Conservation (phyloP, 2,329 filamentous ascomycete genomes). For the Elsinoe necatrix region DNA sequence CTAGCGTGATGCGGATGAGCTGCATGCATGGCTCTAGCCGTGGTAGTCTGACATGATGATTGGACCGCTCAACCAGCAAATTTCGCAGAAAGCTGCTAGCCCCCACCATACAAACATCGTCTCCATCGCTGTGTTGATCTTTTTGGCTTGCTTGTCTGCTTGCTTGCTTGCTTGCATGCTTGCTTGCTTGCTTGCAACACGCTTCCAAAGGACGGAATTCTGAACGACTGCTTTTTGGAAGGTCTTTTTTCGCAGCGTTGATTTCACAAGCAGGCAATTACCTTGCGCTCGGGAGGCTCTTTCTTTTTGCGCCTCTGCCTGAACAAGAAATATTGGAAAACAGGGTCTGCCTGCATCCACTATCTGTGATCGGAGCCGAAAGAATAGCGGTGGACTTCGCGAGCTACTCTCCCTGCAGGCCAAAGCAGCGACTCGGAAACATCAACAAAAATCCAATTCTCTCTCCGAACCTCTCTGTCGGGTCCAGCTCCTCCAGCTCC, state of each 20-base stretch:
- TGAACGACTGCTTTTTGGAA: not conserved
- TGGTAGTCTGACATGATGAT: not conserved
- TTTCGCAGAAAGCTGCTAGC: slow-evolving; percentile 8
- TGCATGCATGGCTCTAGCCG: slow-evolving; percentile 11
- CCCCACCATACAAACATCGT: slow-evolving; percentile 12
- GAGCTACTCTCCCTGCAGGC: not conserved
- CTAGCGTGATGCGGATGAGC: slow-evolving; percentile 6
- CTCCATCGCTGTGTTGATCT: slow-evolving; percentile 11
- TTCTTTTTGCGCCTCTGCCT: slow-evolving; percentile 7
- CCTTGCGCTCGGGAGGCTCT: not conserved
- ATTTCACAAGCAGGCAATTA: not conserved
- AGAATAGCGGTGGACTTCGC: slow-evolving; percentile 7
- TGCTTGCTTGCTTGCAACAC: not conserved
- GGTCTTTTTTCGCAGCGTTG: not conserved
- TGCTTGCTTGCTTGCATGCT: not conserved
- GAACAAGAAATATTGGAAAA: not conserved
- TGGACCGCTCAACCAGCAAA: slow-evolving; percentile 8
- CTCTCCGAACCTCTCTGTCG: not conserved
- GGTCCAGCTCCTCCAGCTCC: not conserved
- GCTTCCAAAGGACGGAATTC: not conserved
- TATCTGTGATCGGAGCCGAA: not conserved
- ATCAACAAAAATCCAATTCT: slow-evolving; percentile 6
- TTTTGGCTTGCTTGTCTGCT: not conserved
- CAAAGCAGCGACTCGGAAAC: not conserved
- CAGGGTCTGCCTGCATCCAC: slow-evolving; percentile 7